Evolutionary conservation across 2,329 filamentous ascomycete species (phyloP), one percentile per base, ranked within the genome.

Genomic region (Ophiostoma perfectum): DNA sequence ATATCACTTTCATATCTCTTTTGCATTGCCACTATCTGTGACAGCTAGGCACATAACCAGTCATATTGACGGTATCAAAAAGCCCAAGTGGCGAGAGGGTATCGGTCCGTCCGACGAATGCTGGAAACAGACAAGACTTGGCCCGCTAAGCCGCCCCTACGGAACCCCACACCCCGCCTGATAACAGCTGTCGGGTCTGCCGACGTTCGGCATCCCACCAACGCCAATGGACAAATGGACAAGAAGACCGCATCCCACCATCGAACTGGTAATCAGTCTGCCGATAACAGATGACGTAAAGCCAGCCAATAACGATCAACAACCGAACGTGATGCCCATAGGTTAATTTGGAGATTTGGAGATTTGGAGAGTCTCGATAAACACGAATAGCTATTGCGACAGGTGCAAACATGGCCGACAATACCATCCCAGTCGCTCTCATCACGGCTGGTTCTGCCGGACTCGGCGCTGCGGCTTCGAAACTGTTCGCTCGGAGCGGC

Each of bases 401-500:
- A 49, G 16, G 12, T 12, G 16, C 9, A 7, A 36, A 3, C 36
- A 65, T 52, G 45, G 12, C 27, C 44, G 3, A n/a, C 41, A 7
- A 68, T 64, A 42, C 45, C 65, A 74, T 1, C 5, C 68, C 65
- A 1, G 78, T 81, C 3, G 77, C 75, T 16, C 75, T 82, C 68
- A 86, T 84, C 39, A 84, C 82, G 0, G 83, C 81, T n/a, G 80
- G 81, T 41, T 82, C 78, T 60, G 81, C 90, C 72, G 91, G 91
- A 2, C 83, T 94, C 44, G 91, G 91, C 47, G 90, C 89, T 60
- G 81, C 88, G 3, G 82, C 91, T 3, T 84, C 83, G 52, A 83
- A 84, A 68, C 85, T 87, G 44, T 91, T 93, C 73, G 90, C 90
- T 8, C 78, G 82, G 36, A 82, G 88, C 73, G 89, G 90, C 64